Evolutionary conservation across 495 filamentous ascomycete species (phyloP).

Genomic region (Penicillium waksmanii): DNA sequence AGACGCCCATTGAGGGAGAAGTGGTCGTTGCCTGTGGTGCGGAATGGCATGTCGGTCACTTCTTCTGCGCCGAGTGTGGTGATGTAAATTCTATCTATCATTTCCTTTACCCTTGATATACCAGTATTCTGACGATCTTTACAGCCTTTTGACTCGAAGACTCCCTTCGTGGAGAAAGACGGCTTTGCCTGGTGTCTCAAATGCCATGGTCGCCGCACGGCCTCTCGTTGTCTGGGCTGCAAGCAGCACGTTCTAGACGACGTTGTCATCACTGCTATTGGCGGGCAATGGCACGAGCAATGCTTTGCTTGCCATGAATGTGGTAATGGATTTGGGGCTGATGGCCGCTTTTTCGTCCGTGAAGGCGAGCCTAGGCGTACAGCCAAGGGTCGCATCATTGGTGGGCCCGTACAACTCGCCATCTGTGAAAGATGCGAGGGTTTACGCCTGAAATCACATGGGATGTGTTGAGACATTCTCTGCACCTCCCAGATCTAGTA

Average conservation of each 20-base stretch:
- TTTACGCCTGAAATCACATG: slow-evolving; percentile 61
- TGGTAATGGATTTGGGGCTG: slow-evolving; percentile 57
- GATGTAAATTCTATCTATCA: slow-evolving; percentile 58
- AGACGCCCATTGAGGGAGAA: slow-evolving; percentile 97
- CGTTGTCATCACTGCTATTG: slow-evolving; percentile 82
- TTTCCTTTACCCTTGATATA: background rate
- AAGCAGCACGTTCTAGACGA: slow-evolving; percentile 83
- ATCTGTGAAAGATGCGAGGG: slow-evolving; percentile 69
- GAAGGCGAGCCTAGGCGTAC: slow-evolving; percentile 57
- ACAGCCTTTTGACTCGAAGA: slow-evolving; percentile 75
- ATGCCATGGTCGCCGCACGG: slow-evolving; percentile 90
- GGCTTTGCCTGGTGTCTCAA: slow-evolving; percentile 98
- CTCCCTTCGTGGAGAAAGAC: slow-evolving; percentile 95
- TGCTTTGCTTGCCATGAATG: slow-evolving; percentile 88
- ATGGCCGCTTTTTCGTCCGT: slow-evolving; percentile 67
- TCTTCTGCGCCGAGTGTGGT: slow-evolving; percentile 99
- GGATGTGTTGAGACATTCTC: slow-evolving; percentile 29
- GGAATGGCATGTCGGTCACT: slow-evolving; percentile 97
- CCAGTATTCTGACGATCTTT: slow-evolving; percentile 5
- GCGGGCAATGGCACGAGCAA: slow-evolving; percentile 88
- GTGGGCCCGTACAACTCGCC: slow-evolving; percentile 52
- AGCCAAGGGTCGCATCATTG: slow-evolving; percentile 52
- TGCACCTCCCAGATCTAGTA: background rate
- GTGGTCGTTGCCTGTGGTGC: slow-evolving; percentile 89
- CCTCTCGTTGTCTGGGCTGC: slow-evolving; percentile 85